Base-by-base conservation (phyloP, 176 grass and related monocot genomes). In the Calamus simplicifolius region DNA sequence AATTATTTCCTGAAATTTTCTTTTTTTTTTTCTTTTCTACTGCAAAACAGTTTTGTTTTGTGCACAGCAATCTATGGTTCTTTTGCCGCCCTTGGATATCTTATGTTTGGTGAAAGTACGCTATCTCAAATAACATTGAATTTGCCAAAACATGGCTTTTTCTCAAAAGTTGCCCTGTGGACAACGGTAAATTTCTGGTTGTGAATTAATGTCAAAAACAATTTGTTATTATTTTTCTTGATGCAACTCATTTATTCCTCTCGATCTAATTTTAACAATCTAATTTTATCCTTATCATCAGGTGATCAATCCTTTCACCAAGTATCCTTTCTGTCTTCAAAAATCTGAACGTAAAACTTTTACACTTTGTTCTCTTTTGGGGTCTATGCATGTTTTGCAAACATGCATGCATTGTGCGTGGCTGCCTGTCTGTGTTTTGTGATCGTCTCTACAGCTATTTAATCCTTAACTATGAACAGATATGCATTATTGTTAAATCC, bases 41-140 rank as follows among this genome's bases (percentile, higher is more conserved):
- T n/a, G 25, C 19, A 3, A 43, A 67, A 55, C 81, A 96, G 92
- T 71, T 96, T 96, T 61, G 57, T 21, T 50, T 75, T 96, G 66
- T 90, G 86, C 68, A 85, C 92, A 17, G 74, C 56, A 49, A 88
- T 90, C 56, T 90, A 96, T 80, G 87, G 86, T 3, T 77, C 68
- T n/a, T 81, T 90, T 54, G 92, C 92, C 54, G 53, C 71, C 43
- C 62, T 90, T 64, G 92, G 92, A 38, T 96, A 82, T 70, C 79
- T 86, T 17, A 23, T 23, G 83, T 96, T 96, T 73, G 92, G 92
- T 58, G 92, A 96, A 8, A 75, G 64, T 5, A 96, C 83, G 2
- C 56, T 87, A n/a, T 96, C 86, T 25, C 92, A 96, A 75, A 96
- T 96, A 66, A 96, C 92, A 23, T 68, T 96, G 67, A 96, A 90